These are phyloP conservation scores for Rehmannia glutinosa DNA, from an alignment of 257 asterid genomes.

Conservation along the genomic window DNA sequence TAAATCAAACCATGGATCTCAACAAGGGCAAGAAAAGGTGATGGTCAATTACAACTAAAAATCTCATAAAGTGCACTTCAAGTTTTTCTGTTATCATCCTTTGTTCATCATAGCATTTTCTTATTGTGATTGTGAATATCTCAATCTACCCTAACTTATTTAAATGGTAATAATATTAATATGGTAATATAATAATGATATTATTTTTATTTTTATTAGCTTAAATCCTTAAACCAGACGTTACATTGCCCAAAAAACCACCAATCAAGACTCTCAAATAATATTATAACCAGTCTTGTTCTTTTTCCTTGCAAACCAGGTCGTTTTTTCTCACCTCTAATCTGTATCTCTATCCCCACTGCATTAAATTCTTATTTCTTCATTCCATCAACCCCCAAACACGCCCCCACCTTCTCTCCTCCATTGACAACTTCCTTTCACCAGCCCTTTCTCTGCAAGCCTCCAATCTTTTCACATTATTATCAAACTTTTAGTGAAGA, in stretches of 20 bases:
- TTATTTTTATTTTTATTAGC: too few species aligned
- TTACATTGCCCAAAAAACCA: too few species aligned
- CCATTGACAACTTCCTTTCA: constrained; percentile 26
- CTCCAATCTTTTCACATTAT: not conserved
- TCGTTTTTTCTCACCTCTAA: not conserved
- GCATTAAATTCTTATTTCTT: constrained; percentile 24
- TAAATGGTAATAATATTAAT: not conserved
- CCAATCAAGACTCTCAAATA: not conserved
- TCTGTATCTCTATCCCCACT: not conserved
- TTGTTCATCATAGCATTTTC: not conserved
- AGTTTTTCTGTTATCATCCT: constrained; percentile 9
- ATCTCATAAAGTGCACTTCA: not conserved
- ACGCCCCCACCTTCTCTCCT: not conserved
- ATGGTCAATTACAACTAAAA: not conserved
- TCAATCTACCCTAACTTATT: not conserved
- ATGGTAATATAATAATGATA: not conserved
- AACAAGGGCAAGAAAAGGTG: too few species aligned
- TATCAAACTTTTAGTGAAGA: not conserved
- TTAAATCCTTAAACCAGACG: not conserved
- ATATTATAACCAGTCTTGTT: not conserved
- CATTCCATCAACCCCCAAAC: not conserved
- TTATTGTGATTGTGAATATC: not conserved
- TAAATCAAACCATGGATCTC: too few species aligned
- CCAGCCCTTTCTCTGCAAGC: constrained; percentile 14
- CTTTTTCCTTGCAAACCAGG: constrained; percentile 14